phyloP scores from a whole-genome alignment of 371 early-diverging fungal genomes.

The Gilbertella persicaria region DNA sequence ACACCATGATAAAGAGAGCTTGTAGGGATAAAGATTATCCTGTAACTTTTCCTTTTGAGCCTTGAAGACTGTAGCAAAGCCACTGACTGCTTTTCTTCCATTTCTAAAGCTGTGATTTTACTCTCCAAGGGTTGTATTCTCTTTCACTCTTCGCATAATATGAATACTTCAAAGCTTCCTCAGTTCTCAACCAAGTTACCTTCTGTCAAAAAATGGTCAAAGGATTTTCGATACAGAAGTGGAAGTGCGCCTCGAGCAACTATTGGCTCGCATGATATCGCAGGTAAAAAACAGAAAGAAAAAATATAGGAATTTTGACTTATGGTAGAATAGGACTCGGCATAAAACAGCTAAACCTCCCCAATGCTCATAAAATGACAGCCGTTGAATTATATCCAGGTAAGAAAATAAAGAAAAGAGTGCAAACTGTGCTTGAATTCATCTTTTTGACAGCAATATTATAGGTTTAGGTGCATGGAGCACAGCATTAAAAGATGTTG shows the following conservation, averaged over 20 bases:
- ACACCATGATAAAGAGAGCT: too few species aligned
- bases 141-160: background rate
- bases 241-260: background rate
- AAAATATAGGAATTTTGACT: too few species aligned
- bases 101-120: too few species aligned
- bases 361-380: slow-evolving; percentile 1
- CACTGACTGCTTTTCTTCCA: too few species aligned
- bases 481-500: slow-evolving; percentile 31
- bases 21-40: too few species aligned
- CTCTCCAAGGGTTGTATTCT: slow-evolving; percentile 28
- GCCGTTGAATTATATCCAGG: slow-evolving; percentile 20
- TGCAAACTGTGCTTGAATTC: too few species aligned
- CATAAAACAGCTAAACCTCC: slow-evolving; percentile 5
- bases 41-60: too few species aligned
- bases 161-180: background rate
- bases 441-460: background rate
- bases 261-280: background rate
- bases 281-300: background rate
- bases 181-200: background rate
- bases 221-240: background rate
- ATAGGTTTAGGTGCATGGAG: slow-evolving; percentile 51
- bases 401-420: too few species aligned
- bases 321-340: background rate
- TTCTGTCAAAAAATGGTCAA: background rate
- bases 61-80: too few species aligned